A percentile compares a stretch with the other conserved stretches of the same genome.
phyloP scores from a whole-genome alignment of 2,329 filamentous ascomycete genomes.

The Microdochium paspali region DNA sequence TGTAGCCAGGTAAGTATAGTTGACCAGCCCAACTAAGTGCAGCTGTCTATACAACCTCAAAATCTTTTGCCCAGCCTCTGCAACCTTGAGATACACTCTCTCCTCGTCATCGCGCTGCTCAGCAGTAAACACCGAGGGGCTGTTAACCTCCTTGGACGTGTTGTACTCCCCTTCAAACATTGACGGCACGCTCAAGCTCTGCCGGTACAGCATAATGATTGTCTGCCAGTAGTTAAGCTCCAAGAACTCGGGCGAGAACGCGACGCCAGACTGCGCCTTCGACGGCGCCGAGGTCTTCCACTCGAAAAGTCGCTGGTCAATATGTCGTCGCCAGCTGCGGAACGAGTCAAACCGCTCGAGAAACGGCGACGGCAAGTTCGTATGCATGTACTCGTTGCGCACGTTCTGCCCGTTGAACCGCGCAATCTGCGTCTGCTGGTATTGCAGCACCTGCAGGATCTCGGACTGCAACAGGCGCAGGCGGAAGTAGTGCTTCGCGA shows the following conservation, averaged over 20 bases:
- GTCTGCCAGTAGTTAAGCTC: slow-evolving; percentile 98
- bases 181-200: slow-evolving; percentile 77
- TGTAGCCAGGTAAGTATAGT: slow-evolving; percentile 91
- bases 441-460: slow-evolving; percentile 86
- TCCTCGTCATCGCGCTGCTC: slow-evolving; percentile 78
- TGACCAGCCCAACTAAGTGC: slow-evolving; percentile 80
- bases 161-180: slow-evolving; percentile 74
- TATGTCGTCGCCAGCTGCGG: slow-evolving; percentile 77
- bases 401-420: slow-evolving; percentile 55
- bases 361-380: slow-evolving; percentile 74
- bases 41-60: slow-evolving; percentile 83
- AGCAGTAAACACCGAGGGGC: slow-evolving; percentile 49
- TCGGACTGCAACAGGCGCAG: slow-evolving; percentile 85
- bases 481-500: slow-evolving; percentile 87
- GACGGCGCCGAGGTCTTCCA: slow-evolving; percentile 82
- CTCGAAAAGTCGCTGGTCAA: slow-evolving; percentile 71
- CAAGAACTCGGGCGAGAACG: slow-evolving; percentile 81
- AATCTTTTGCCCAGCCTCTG: slow-evolving; percentile 89
- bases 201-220: slow-evolving; percentile 89
- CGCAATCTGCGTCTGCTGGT: slow-evolving; percentile 78
- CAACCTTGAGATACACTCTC: slow-evolving; percentile 85
- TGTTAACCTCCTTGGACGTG: slow-evolving; percentile 54
- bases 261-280: slow-evolving; percentile 71
- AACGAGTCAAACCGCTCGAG: slow-evolving; percentile 77
- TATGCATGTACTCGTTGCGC: slow-evolving; percentile 66